phyloP scores from a whole-genome alignment of 2,329 filamentous ascomycete species.

The Curvularia hawaiiensis region DNA sequence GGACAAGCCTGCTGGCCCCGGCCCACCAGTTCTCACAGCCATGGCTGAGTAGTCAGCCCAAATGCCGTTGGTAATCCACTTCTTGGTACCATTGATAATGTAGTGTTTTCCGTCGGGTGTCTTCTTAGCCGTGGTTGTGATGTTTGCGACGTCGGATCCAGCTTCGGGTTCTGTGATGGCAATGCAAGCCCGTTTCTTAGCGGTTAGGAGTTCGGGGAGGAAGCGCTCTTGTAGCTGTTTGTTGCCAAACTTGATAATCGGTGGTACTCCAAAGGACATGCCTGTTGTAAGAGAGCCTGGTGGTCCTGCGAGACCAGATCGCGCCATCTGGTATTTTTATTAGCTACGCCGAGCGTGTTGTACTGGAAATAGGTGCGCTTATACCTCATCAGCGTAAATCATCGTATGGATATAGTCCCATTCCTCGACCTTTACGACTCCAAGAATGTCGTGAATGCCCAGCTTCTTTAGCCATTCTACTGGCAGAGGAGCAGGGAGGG shows the following conservation, averaged over 20 bases:
- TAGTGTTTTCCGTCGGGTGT: constrained; percentile 68
- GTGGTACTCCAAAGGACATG: constrained; percentile 74
- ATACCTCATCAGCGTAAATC: constrained; percentile 71
- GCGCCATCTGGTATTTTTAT: constrained; percentile 57
- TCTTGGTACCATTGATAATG: constrained; percentile 76
- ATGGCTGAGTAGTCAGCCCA: constrained; percentile 72
- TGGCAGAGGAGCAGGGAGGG: constrained; percentile 70
- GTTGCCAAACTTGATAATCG: constrained; percentile 71
- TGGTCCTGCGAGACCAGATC: constrained; percentile 69
- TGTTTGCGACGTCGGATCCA: constrained; percentile 75
- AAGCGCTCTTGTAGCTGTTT: constrained; percentile 66
- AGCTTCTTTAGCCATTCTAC: constrained; percentile 69
- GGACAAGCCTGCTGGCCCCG: constrained; percentile 66
- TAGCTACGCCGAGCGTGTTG: background rate
- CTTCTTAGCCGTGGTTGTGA: constrained; percentile 69
- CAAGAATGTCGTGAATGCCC: constrained; percentile 69
- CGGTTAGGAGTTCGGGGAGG: constrained; percentile 72
- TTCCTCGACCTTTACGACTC: constrained; percentile 71
- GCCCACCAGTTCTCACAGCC: constrained; percentile 74
- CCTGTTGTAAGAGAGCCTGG: constrained; percentile 70
- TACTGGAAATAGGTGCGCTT: background rate
- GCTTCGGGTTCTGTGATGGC: constrained; percentile 80
- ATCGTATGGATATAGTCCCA: constrained; percentile 74
- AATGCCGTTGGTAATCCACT: constrained; percentile 67
- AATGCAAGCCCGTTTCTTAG: constrained; percentile 72